Evolutionary conservation across 2,329 filamentous ascomycete genomes (phyloP).

Genomic region (Aspergillus sclerotialis): DNA sequence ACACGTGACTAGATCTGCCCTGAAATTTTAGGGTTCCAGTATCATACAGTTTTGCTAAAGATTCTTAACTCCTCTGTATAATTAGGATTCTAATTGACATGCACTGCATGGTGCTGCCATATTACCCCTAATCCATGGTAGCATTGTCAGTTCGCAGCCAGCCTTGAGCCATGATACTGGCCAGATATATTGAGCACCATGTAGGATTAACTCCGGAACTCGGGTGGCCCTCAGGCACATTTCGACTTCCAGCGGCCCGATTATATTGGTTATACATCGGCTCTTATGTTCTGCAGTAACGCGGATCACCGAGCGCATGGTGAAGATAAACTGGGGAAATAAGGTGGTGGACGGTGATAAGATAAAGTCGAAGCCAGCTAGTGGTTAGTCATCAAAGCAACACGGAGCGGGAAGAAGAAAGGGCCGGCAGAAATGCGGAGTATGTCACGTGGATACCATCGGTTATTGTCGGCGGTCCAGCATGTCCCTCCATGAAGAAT

Average conservation of each 20-base stretch:
- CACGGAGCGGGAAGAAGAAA: slow-evolving; percentile 2
- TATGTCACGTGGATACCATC: slow-evolving; percentile 16
- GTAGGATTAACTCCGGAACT: neutral
- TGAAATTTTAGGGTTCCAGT: too few relatives aligned
- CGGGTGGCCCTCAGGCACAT: neutral
- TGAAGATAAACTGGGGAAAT: too few relatives aligned
- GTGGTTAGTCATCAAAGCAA: too few relatives aligned
- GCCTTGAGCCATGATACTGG: neutral
- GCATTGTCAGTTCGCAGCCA: neutral
- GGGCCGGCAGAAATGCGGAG: slow-evolving; percentile 14
- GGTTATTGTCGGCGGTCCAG: slow-evolving; percentile 17
- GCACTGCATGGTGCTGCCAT: too few relatives aligned
- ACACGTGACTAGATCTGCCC: too few relatives aligned
- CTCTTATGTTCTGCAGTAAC: neutral
- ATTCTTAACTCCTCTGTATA: too few relatives aligned
- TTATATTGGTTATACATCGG: neutral
- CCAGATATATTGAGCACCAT: neutral
- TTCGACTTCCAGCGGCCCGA: neutral
- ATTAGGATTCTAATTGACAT: too few relatives aligned
- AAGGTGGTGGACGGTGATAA: too few relatives aligned
- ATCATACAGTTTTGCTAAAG: too few relatives aligned
- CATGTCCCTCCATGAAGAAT: slow-evolving; percentile 8
- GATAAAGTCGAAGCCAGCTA: neutral
- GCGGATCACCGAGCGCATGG: neutral
- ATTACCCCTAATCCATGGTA: too few relatives aligned